Evolutionary conservation across 257 asterid species (phyloP), one percentile per base, ranked within the genome.

Genomic region (Salvia hispanica): DNA sequence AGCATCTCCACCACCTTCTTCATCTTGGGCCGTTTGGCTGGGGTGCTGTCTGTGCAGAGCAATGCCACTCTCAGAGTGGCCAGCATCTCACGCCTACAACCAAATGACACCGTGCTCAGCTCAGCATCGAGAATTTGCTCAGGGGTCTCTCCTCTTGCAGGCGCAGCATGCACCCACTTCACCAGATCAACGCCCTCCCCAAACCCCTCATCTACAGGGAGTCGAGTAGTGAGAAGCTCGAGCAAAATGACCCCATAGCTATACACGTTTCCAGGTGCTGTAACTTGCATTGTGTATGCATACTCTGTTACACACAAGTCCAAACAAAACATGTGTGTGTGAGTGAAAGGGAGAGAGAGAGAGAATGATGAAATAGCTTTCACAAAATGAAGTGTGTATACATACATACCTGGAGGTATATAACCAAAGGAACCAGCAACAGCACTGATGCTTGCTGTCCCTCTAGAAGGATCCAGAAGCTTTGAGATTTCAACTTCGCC

Each of bases 381-480:
- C 9, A 10, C 2, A 53, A 12, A 25, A 14, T 11, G 37, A 33
- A 12, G 9, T 25, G 31, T 44, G 9, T 54, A 11, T 28, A 8
- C 28, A 25, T 11, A 45, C 7, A 21, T 85, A 94, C 99, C 99
- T 83, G 99, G 99, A 46, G 99, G 99, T 69, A 94, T 94, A 67
- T 94, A 94, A 58, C 99, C 99, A 63, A 94, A 94, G 9, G 98
- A 94, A 63, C 99, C 99, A 33, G 99, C 99, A 44, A 94, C 96
- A 9, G 99, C 98, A 48, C 97, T 94, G 79, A 94, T 91, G 54
- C 99, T 94, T 13, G 96, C 99, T 0, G 98, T 87, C 48, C 99
- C 99, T 76, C 97, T 75, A 18, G 91, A 91, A 3, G 96, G 98
- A 67, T 94, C 99, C 9, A 94, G 88, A 67, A 94, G 96, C 89